Conservation (phyloP, 768 basidiomycete species). For the Psilocybe cubensis region DNA sequence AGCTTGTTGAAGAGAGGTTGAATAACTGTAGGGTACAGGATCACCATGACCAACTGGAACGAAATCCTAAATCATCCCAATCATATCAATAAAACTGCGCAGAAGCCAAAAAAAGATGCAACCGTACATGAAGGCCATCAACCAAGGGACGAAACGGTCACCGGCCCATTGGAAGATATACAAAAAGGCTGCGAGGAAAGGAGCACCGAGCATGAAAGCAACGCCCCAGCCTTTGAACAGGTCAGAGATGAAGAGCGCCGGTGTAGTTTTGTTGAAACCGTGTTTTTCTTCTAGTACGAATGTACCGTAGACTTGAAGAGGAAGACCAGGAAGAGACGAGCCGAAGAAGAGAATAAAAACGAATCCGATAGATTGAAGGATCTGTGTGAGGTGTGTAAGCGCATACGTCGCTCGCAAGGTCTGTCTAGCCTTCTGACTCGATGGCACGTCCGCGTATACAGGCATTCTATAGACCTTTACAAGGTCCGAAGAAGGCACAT, state of each 20-base stretch:
- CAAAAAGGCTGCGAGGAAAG: constrained; percentile 87
- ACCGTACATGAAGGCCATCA: constrained; percentile 90
- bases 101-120: background rate
- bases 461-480: no score
- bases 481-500: no score
- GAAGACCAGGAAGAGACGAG: constrained; percentile 71
- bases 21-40: constrained; percentile 84
- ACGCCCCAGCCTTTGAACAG: constrained; percentile 79
- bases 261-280: constrained; percentile 96
- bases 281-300: constrained; percentile 95
- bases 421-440: no score
- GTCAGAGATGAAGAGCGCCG: constrained; percentile 75
- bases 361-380: constrained; percentile 82
- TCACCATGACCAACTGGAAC: constrained; percentile 85
- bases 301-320: constrained; percentile 82
- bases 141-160: constrained; percentile 88
- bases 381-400: constrained; percentile 47
- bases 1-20: constrained; percentile 98
- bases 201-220: constrained; percentile 73
- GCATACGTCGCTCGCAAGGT: background rate
- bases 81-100: background rate
- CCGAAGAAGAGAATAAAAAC: constrained; percentile 66
- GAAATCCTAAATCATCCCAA: constrained; percentile 51
- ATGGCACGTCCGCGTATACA: no score
- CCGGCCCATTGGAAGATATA: constrained; percentile 94